Evolutionary conservation across 345 rosid species (phyloP).

Genomic region (Cardamine occulta): DNA sequence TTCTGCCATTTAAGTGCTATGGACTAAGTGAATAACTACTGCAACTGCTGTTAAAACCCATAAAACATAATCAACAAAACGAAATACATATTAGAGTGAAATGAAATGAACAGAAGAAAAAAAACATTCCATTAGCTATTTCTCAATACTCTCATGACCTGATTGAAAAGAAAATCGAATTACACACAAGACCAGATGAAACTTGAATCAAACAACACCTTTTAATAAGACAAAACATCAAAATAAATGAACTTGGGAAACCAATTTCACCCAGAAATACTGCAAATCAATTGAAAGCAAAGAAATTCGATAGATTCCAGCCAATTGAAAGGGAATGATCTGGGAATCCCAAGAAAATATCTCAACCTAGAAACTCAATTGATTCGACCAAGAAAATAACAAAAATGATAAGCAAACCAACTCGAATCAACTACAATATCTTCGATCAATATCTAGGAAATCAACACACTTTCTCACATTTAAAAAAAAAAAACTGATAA

Average conservation of each 20-base stretch:
- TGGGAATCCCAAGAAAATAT: slow-evolving; percentile 14
- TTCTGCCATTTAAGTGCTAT: slow-evolving; percentile 66
- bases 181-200: slow-evolving; percentile 11
- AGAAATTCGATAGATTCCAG: background rate
- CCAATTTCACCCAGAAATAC: background rate
- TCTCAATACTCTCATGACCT: background rate
- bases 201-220: slow-evolving; percentile 19
- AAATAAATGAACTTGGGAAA: slow-evolving; percentile 14
- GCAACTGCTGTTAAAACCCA: slow-evolving; percentile 8
- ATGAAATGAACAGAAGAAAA: background rate
- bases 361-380: slow-evolving; percentile 10
- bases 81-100: background rate
- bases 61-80: slow-evolving; percentile 9
- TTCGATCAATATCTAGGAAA: slow-evolving; percentile 13
- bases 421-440: background rate
- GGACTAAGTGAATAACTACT: slow-evolving; percentile 15
- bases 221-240: slow-evolving; percentile 2
- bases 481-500: background rate
- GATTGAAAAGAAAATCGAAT: background rate
- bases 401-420: background rate
- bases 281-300: slow-evolving; percentile 12
- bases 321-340: background rate
- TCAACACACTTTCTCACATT: background rate
- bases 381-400: background rate
- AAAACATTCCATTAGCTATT: background rate